A percentile compares a stretch with the other conserved stretches of the same genome.
These are phyloP conservation scores for Candida tammaniensis DNA, from an alignment of 805 yeast species.

Conservation along the genomic window DNA sequence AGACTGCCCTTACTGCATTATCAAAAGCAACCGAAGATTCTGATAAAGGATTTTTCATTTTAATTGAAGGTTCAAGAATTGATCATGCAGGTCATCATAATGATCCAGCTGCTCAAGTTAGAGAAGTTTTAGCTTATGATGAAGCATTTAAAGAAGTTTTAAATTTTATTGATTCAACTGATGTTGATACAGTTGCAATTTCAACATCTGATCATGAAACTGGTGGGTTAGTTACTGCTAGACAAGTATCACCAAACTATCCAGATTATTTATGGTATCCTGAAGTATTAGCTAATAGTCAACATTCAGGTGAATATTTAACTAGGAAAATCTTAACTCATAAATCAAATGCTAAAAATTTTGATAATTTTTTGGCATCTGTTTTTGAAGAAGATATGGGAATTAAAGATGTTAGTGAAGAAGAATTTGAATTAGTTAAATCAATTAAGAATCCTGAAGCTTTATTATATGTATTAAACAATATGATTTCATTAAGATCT, in stretches of 20 bases:
- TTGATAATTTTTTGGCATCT: slow-evolving; percentile 46
- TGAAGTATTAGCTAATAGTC: slow-evolving; percentile 60
- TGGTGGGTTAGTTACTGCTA: slow-evolving; percentile 82
- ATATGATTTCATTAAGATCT: slow-evolving; percentile 76
- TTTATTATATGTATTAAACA: slow-evolving; percentile 55
- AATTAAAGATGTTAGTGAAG: slow-evolving; percentile 50
- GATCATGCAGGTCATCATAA: slow-evolving; percentile 94
- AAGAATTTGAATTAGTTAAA: slow-evolving; percentile 42
- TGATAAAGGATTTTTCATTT: slow-evolving; percentile 79
- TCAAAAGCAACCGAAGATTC: slow-evolving; percentile 64
- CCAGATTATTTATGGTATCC: slow-evolving; percentile 90
- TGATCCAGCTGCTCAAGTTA: slow-evolving; percentile 90
- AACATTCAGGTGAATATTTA: slow-evolving; percentile 75
- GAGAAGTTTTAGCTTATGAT: slow-evolving; percentile 85
- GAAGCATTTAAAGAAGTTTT: slow-evolving; percentile 71
- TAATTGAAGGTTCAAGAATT: slow-evolving; percentile 88
- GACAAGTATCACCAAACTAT: slow-evolving; percentile 64
- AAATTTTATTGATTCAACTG: slow-evolving; percentile 63
- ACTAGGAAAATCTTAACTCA: slow-evolving; percentile 37
- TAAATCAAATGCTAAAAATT: slow-evolving; percentile 8
- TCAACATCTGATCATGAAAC: slow-evolving; percentile 94
- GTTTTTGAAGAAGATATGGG: slow-evolving; percentile 69
- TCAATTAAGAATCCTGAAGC: slow-evolving; percentile 25
- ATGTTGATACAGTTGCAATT: slow-evolving; percentile 72
- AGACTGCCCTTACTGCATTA: slow-evolving; percentile 68